Conservation (phyloP, 108 stramenopile species). For the Fragilaria radians region DNA sequence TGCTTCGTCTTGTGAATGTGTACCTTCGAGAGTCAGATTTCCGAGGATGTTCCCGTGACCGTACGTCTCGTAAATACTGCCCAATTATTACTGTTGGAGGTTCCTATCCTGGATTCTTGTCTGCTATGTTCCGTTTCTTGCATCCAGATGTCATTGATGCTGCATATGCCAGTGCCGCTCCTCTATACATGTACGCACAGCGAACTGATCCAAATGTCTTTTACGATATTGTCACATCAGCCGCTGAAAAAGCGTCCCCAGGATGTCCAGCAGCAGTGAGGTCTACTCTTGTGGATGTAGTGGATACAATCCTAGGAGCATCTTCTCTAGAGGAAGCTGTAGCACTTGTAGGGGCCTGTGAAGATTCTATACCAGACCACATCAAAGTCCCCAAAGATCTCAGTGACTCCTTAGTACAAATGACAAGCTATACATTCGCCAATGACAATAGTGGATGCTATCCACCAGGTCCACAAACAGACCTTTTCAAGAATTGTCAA, state of each 20-base stretch:
- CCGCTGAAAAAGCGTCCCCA: conserved; percentile 40
- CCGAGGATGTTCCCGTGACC: conserved; percentile 23
- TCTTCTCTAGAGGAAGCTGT: conserved; percentile 18
- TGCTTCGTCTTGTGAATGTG: conserved; percentile 6
- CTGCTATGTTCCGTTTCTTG: conserved; percentile 59
- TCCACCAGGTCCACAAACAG: conserved; percentile 53
- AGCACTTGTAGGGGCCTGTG: conserved; percentile 32
- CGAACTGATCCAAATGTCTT: conserved; percentile 36
- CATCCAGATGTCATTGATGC: conserved; percentile 61
- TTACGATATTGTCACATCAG: conserved; percentile 53
- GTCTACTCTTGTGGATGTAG: conserved; percentile 21
- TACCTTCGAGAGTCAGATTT: conserved; percentile 9
- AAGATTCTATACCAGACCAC: conserved; percentile 38
- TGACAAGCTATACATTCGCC: conserved; percentile 55
- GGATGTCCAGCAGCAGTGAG: conserved; percentile 49
- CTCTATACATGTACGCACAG: conserved; percentile 60
- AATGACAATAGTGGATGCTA: conserved; percentile 68
- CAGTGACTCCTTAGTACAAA: conserved; percentile 36
- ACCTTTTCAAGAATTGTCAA: conserved; percentile 42
- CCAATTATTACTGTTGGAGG: conserved; percentile 73
- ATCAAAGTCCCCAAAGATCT: conserved; percentile 26
- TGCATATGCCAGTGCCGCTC: conserved; percentile 57
- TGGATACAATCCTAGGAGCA: not conserved
- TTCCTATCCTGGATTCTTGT: conserved; percentile 68
- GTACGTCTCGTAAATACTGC: conserved; percentile 41